These are phyloP conservation scores for Trametes polyzona DNA, from an alignment of 1,284 basidiomycete genomes.

Conservation along the genomic window DNA sequence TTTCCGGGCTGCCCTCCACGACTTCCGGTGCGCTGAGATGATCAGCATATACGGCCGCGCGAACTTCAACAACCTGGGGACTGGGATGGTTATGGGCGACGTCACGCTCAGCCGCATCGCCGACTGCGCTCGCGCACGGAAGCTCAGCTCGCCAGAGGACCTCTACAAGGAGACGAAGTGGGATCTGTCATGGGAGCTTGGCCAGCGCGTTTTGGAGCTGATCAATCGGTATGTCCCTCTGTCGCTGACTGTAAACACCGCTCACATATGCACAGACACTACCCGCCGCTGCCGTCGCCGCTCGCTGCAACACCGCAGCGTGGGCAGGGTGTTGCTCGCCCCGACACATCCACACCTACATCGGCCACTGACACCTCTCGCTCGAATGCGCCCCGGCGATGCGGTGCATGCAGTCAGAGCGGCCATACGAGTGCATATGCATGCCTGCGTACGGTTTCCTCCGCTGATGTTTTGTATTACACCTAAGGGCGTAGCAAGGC, in stretches of 20 bases:
- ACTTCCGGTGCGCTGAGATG: constrained; percentile 1
- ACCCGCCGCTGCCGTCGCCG: background rate
- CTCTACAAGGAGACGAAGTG: constrained; percentile 13
- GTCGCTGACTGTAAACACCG: too few relatives aligned
- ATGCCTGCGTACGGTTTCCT: too few relatives aligned
- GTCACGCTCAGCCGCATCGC: constrained; percentile 2
- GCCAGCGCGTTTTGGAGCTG: background rate
- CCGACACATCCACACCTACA: background rate
- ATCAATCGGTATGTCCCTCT: background rate
- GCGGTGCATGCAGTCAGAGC: background rate
- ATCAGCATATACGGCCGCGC: background rate
- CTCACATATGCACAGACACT: background rate
- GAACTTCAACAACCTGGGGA: background rate
- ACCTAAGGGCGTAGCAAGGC: background rate
- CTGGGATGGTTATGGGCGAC: constrained; percentile 8
- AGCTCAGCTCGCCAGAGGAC: background rate
- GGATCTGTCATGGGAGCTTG: background rate
- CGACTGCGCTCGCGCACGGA: constrained; percentile 13
- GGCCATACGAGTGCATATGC: background rate
- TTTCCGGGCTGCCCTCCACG: background rate
- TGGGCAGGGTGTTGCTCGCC: background rate
- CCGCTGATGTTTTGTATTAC: too few relatives aligned
- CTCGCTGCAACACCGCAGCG: background rate
- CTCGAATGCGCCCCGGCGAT: background rate
- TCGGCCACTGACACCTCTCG: background rate